Conservation (phyloP, 78 protist genomes). For the Chrysochromulina parva region DNA sequence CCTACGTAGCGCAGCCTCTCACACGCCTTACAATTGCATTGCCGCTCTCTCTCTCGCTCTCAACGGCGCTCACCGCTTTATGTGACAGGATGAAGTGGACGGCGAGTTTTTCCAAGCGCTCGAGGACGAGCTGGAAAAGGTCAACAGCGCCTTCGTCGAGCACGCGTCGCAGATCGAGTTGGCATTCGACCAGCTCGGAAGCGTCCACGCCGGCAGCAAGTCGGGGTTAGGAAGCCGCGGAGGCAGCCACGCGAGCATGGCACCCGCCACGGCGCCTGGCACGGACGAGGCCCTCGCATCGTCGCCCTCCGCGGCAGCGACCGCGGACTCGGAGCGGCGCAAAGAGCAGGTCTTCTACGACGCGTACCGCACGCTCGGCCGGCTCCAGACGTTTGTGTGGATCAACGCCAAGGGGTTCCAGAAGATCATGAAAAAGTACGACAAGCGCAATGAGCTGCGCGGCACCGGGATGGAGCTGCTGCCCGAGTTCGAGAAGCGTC, state of each 20-base stretch:
- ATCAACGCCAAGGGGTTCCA: slow-evolving; percentile 15
- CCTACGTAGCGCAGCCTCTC: too few relatives aligned
- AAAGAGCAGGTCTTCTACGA: neutral
- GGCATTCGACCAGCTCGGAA: neutral
- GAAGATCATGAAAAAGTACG: slow-evolving; percentile 36
- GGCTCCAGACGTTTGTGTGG: slow-evolving; percentile 10
- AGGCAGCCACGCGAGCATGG: neutral
- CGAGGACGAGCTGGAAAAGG: slow-evolving; percentile 19
- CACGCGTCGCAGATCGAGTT: neutral
- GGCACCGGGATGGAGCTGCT: neutral
- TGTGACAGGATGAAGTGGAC: neutral
- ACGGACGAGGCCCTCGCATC: too few relatives aligned
- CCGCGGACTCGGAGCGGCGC: too few relatives aligned
- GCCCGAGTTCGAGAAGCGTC: slow-evolving; percentile 5
- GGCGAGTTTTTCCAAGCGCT: slow-evolving; percentile 9
- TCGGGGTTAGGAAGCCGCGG: neutral
- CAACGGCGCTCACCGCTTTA: too few relatives aligned
- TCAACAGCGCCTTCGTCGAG: neutral
- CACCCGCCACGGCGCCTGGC: too few relatives aligned
- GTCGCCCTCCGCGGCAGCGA: too few relatives aligned
- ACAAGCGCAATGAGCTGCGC: neutral
- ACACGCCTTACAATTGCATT: too few relatives aligned
- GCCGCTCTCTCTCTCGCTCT: too few relatives aligned
- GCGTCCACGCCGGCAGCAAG: neutral
- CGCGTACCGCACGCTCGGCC: neutral